A percentile compares a stretch with the other conserved stretches of the same genome.
phyloP scores from a whole-genome alignment of 148 eudicot species.

The Rhododendron simsii region DNA sequence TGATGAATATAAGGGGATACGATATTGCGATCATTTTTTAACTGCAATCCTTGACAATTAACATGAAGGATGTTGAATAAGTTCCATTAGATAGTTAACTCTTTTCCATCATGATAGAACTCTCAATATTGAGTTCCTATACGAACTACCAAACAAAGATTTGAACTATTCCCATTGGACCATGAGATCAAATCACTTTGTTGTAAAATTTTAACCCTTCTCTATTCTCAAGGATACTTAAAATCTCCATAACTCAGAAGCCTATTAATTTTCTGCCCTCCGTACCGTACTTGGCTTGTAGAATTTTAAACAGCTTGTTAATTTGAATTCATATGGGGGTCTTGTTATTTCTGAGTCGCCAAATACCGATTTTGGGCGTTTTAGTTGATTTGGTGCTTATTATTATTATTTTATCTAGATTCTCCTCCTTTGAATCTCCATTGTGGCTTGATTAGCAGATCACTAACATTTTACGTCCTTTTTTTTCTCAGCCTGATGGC shows the following conservation, averaged over 20 bases:
- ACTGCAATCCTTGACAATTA: neutral
- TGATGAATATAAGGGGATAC: neutral
- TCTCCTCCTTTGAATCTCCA: neutral
- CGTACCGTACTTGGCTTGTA: neutral
- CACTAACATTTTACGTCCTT: neutral
- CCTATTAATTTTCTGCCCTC: neutral
- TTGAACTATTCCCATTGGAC: neutral
- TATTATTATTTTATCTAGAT: neutral
- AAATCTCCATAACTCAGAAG: neutral
- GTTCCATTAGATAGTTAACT: neutral
- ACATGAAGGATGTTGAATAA: neutral
- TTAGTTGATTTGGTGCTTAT: neutral
- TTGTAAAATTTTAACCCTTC: neutral
- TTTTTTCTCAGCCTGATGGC: constrained; percentile 23
- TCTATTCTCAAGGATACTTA: neutral
- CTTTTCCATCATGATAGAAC: neutral
- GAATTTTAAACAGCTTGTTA: neutral
- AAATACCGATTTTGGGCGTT: neutral
- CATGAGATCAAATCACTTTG: neutral
- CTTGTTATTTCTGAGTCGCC: neutral
- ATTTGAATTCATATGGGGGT: neutral
- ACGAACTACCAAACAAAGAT: neutral
- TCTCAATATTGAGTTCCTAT: neutral
- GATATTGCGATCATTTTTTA: neutral
- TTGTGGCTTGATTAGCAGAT: neutral